A percentile compares a stretch with the other conserved stretches of the same genome.
phyloP scores from a whole-genome alignment of 257 asterid genomes.

The Solanum chiquidenum region DNA sequence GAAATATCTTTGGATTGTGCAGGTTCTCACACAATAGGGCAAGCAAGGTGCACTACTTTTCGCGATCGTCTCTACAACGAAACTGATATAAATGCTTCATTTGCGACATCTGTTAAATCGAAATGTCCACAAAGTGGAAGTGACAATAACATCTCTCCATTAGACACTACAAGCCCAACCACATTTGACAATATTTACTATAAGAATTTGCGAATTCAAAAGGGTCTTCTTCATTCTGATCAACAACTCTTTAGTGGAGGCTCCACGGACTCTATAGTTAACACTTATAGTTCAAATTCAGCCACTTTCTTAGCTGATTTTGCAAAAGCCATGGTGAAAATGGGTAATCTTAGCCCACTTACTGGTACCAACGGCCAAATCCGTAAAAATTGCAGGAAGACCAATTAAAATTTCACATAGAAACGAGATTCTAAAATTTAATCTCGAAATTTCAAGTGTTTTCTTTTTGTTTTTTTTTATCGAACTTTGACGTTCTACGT shows the following conservation, averaged over 20 bases:
- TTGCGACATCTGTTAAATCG: background rate
- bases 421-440: background rate
- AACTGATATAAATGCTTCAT: background rate
- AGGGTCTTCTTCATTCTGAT: background rate
- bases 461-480: background rate
- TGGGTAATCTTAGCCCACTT: constrained; percentile 1
- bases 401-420: background rate
- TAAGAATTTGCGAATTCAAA: background rate
- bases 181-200: background rate
- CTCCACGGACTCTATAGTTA: background rate
- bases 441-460: background rate
- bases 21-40: background rate
- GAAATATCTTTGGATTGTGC: background rate
- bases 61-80: background rate
- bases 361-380: background rate
- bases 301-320: background rate
- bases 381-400: background rate
- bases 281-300: background rate
- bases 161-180: background rate
- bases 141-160: background rate
- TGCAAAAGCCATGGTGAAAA: background rate
- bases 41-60: background rate
- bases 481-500: background rate
- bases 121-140: background rate
- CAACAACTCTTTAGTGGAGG: background rate